phyloP scores from a whole-genome alignment of 306 rosid genomes.

The Styphnolobium japonicum region DNA sequence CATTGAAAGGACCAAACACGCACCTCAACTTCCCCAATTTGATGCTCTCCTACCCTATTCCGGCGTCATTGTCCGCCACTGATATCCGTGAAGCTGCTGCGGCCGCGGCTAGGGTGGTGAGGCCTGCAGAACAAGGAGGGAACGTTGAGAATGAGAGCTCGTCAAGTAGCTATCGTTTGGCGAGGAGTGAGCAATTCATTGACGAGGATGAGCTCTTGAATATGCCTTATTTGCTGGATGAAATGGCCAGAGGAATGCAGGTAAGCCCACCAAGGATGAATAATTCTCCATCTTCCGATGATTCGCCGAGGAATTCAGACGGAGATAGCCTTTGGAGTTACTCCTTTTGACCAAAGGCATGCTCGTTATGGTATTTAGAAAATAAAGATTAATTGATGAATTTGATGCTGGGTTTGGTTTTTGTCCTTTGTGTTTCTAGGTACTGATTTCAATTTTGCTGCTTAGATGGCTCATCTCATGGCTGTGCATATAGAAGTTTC shows the following conservation, averaged over 20 bases:
- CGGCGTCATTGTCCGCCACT: conserved; percentile 62
- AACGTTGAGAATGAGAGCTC: background rate
- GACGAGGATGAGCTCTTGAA: conserved; percentile 53
- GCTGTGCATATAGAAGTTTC: no score
- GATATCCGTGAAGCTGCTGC: conserved; percentile 84
- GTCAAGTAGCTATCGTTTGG: background rate
- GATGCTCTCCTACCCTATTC: conserved; percentile 49
- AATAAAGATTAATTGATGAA: background rate
- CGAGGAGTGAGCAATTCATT: conserved; percentile 31
- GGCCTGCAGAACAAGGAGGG: background rate
- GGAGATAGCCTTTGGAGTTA: conserved; percentile 53
- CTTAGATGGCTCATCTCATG: no score
- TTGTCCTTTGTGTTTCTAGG: background rate
- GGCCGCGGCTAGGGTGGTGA: conserved; percentile 40
- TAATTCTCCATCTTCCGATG: conserved; percentile 34
- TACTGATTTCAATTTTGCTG: no score
- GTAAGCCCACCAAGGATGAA: conserved; percentile 58
- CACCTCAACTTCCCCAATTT: conserved; percentile 69
- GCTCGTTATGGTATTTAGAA: no score
- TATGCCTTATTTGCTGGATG: conserved; percentile 54
- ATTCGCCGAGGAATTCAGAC: conserved; percentile 44
- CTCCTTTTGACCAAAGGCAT: background rate
- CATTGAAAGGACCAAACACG: conserved; percentile 71
- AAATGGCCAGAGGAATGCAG: conserved; percentile 65
- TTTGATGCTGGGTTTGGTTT: background rate